These are phyloP conservation scores for Hansenula sp. DNA, from an alignment of 1,139 yeast species.

Conservation along the genomic window DNA sequence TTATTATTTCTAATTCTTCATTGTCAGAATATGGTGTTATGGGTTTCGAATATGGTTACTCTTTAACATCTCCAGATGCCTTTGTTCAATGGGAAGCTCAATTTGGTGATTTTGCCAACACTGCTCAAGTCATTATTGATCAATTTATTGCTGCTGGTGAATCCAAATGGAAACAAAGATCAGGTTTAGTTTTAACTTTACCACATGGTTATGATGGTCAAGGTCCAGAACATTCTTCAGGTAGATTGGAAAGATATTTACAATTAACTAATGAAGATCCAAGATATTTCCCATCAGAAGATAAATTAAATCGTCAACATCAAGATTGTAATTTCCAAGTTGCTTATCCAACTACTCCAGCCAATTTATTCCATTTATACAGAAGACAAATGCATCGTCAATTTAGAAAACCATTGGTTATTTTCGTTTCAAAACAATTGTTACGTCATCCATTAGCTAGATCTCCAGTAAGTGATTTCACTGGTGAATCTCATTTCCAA, in stretches of 20 bases:
- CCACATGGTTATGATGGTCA: constrained; percentile 99
- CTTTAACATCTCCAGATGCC: constrained; percentile 95
- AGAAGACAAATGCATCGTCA: constrained; percentile 99
- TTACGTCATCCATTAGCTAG: constrained; percentile 98
- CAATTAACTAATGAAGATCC: constrained; percentile 96
- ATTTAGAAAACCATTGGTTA: constrained; percentile 91
- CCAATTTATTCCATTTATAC: constrained; percentile 91
- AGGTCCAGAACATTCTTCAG: constrained; percentile 99
- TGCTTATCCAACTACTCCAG: constrained; percentile 98
- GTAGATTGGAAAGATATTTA: constrained; percentile 95
- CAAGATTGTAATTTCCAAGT: constrained; percentile 98
- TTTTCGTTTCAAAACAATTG: constrained; percentile 90
- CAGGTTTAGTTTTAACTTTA: constrained; percentile 89
- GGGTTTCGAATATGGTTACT: constrained; percentile 99
- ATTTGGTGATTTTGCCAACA: constrained; percentile 99
- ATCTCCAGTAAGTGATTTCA: constrained; percentile 77
- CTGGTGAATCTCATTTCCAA: constrained; percentile 88
- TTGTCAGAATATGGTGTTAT: constrained; percentile 97
- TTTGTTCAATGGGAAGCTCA: constrained; percentile 99
- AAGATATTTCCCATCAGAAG: constrained; percentile 85
- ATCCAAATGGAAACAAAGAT: constrained; percentile 98
- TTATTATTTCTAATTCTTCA: constrained; percentile 91
- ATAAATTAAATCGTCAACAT: constrained; percentile 92
- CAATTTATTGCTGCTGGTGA: constrained; percentile 98
- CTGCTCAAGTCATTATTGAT: constrained; percentile 96